Base-by-base conservation (phyloP, 75 land plant species). In the Selaginella moellendorffii region DNA sequence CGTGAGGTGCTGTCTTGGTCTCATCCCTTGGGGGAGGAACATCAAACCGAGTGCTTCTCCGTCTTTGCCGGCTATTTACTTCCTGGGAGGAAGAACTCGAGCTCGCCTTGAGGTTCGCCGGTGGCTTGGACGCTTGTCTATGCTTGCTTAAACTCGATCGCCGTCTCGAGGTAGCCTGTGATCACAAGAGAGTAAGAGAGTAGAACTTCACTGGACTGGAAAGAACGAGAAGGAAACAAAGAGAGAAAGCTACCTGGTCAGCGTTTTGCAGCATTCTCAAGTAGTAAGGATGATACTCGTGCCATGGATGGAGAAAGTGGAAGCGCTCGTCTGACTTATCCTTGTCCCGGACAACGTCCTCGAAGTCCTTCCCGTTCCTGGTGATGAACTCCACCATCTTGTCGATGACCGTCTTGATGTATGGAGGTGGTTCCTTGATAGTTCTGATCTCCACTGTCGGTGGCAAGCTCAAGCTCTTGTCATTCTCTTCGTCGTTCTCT, bases 361-460 rank as follows among this genome's bases (percentile, higher is more conserved):
- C 91, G 67, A 84, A 79, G 28, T 81, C 77, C 60, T 77, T 81
- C 25, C 91, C 91, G 79, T 87, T 84, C 53, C 69, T 79, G 1
- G 76, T 14, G 69, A 87, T 77, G 51, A 87, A 79, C 61, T 84
- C 88, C n/a, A 79, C 84, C 66, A 84, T 77, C 69, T 81, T 81
- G 2, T 84, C 80, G 26, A 87, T 67, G 52, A 69, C 59, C 26
- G 68, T 63, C 64, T 80, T 84, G 25, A 81, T 23, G 17, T 74
- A 73, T 27, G 69, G 63, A 53, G 87, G 82, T 59, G 87, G 91
- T 68, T 87, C 88, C 65, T 77, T 0, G 46, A 80, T 28, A n/a
- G 54, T 23, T 9, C 8, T 23, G 14, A 29, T 52, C n/a, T 64
- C 65, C 29, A 8, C 42, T 29, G 52, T n/a, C 2, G 2, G 21